Conservation (phyloP, 1,284 basidiomycete genomes). For the Irpex sp. region DNA sequence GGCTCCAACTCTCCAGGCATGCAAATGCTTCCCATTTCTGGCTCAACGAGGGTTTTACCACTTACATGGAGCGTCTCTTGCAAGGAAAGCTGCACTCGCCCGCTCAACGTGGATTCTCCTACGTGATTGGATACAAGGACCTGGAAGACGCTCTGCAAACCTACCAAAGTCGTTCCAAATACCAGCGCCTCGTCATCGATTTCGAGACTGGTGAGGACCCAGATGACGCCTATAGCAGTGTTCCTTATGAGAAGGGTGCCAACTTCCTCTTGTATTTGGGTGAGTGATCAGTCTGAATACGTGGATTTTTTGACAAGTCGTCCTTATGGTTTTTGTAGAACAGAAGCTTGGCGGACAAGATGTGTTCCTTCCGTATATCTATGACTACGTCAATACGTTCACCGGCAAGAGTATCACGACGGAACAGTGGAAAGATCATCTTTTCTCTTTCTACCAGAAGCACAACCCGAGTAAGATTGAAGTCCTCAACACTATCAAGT, state of each 20-base stretch:
- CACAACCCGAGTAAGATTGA: slow-evolving; percentile 59
- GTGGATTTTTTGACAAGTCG: not conserved
- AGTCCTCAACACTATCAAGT: slow-evolving; percentile 71
- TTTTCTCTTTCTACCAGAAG: slow-evolving; percentile 73
- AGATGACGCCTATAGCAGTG: slow-evolving; percentile 72
- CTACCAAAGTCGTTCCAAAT: slow-evolving; percentile 61
- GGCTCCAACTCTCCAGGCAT: no score
- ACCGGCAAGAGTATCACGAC: slow-evolving; percentile 85
- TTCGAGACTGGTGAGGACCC: slow-evolving; percentile 82
- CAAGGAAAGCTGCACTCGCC: slow-evolving; percentile 71
- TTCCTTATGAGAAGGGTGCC: slow-evolving; percentile 74
- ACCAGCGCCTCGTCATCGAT: slow-evolving; percentile 83
- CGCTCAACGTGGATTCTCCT: slow-evolving; percentile 74
- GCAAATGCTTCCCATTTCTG: slow-evolving; percentile 78
- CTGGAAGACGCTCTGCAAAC: slow-evolving; percentile 68
- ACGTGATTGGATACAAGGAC: slow-evolving; percentile 70
- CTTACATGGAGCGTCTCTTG: slow-evolving; percentile 87
- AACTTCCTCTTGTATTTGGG: slow-evolving; percentile 69
- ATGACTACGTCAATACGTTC: slow-evolving; percentile 76
- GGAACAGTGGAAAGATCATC: slow-evolving; percentile 81
- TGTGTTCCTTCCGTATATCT: slow-evolving; percentile 77
- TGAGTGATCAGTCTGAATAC: slow-evolving; percentile 20
- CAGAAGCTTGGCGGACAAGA: slow-evolving; percentile 83
- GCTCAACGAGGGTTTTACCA: slow-evolving; percentile 94
- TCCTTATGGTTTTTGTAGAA: slow-evolving; percentile 39